Conservation (phyloP, 805 yeast species). For the Kodamaea lidongshanica region DNA sequence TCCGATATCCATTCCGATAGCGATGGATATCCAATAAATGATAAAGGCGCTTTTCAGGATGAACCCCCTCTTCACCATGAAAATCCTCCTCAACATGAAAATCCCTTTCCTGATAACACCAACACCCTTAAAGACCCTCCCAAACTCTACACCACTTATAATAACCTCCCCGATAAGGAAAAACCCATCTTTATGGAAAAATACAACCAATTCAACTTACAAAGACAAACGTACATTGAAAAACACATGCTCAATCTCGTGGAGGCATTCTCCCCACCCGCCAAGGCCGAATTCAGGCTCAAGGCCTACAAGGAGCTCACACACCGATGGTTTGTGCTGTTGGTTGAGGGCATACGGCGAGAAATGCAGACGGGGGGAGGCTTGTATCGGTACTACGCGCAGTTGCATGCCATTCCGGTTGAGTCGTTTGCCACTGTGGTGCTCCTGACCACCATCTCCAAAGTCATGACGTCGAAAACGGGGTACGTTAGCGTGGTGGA, state of each 20-base stretch:
- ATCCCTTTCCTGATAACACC: conserved; percentile 20
- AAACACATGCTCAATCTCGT: conserved; percentile 14
- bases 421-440: conserved; percentile 5
- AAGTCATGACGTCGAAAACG: conserved; percentile 7
- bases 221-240: conserved; percentile 28
- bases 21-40: not conserved
- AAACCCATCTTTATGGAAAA: conserved; percentile 18
- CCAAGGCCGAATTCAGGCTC: conserved; percentile 7
- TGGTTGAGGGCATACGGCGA: conserved; percentile 14
- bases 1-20: not conserved
- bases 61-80: too few relatives aligned
- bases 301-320: conserved; percentile 8
- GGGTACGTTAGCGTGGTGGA: conserved; percentile 16
- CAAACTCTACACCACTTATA: conserved; percentile 17
- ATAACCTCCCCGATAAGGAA: conserved; percentile 11
- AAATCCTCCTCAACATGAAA: conserved; percentile 13
- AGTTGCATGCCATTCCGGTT: conserved; percentile 1
- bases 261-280: conserved; percentile 9
- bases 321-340: conserved; percentile 15
- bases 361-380: too few relatives aligned
- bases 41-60: too few relatives aligned
- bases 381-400: too few relatives aligned
- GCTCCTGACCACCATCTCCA: conserved; percentile 6
- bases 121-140: conserved; percentile 13
- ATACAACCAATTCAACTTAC: conserved; percentile 19